These are phyloP conservation scores for Xylaria curta DNA, from an alignment of 495 filamentous ascomycete genomes.

Conservation along the genomic window DNA sequence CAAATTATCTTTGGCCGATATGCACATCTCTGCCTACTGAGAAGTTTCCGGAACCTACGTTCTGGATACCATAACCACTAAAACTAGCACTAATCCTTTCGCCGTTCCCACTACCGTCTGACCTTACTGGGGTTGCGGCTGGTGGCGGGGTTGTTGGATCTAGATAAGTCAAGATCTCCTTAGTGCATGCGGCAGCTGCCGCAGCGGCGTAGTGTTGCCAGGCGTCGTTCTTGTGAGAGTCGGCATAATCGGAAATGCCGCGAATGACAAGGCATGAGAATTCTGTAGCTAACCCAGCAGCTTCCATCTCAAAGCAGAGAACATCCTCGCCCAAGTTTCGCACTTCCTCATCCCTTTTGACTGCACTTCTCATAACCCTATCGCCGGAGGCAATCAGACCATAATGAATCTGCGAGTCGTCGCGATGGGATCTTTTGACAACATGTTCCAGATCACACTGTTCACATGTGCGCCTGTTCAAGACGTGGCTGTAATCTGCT, in stretches of 20 bases:
- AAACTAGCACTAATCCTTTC: background rate
- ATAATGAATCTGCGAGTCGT: background rate
- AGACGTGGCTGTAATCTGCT: background rate
- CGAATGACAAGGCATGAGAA: constrained; percentile 42
- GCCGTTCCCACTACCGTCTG: background rate
- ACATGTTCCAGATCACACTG: background rate
- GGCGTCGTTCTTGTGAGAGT: constrained; percentile 43
- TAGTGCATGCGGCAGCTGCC: constrained; percentile 30
- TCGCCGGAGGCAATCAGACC: background rate
- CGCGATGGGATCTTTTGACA: background rate
- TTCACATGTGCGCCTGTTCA: background rate
- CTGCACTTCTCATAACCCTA: background rate
- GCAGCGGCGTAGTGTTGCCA: constrained; percentile 35
- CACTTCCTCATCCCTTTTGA: background rate
- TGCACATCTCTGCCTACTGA: background rate
- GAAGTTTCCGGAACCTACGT: background rate
- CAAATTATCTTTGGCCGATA: background rate
- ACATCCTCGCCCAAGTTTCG: background rate
- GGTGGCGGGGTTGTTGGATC: background rate
- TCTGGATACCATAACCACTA: background rate
- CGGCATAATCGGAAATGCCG: constrained; percentile 47
- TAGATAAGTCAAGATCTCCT: constrained; percentile 10
- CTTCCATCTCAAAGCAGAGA: constrained; percentile 7
- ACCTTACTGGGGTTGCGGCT: background rate
- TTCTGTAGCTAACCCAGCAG: background rate